Evolutionary conservation across 2,329 filamentous ascomycete species (phyloP).

Genomic region (Aschersonia sp.): DNA sequence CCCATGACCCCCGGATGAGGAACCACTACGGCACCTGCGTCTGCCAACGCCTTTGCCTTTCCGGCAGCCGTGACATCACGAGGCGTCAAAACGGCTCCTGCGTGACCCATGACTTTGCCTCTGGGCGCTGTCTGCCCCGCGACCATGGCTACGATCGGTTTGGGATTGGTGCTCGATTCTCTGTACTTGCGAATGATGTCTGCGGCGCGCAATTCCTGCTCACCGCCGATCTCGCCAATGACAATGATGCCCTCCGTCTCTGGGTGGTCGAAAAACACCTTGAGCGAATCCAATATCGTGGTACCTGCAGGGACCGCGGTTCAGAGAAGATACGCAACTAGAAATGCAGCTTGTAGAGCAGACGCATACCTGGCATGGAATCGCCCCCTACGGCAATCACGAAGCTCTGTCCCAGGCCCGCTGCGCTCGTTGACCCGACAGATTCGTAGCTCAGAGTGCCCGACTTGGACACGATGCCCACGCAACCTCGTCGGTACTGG

Average conservation of each 20-base stretch:
- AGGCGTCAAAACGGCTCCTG: constrained; percentile 40
- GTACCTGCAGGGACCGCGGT: constrained; percentile 23
- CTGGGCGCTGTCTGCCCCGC: constrained; percentile 46
- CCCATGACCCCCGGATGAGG: constrained; percentile 24
- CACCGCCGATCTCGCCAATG: constrained; percentile 58
- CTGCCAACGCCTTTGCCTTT: constrained; percentile 18
- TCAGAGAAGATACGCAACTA: neutral
- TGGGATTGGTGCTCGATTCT: constrained; percentile 39
- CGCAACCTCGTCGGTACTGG: constrained; percentile 37
- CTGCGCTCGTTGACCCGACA: constrained; percentile 57
- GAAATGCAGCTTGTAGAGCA: neutral
- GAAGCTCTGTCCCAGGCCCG: constrained; percentile 63
- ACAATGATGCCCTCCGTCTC: constrained; percentile 59
- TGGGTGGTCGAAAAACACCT: constrained; percentile 50
- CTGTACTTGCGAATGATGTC: constrained; percentile 56
- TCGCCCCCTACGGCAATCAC: constrained; percentile 70
- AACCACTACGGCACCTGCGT: constrained; percentile 21
- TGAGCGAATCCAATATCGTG: constrained; percentile 55
- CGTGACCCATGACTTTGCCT: constrained; percentile 57
- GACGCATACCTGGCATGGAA: constrained; percentile 41
- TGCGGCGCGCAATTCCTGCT: constrained; percentile 55
- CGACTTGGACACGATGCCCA: constrained; percentile 69
- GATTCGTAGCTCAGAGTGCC: constrained; percentile 71
- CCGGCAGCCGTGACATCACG: constrained; percentile 15
- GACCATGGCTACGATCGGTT: constrained; percentile 49